Base-by-base conservation (phyloP, 2,329 filamentous ascomycete genomes). In the Diaporthe humulicola region DNA sequence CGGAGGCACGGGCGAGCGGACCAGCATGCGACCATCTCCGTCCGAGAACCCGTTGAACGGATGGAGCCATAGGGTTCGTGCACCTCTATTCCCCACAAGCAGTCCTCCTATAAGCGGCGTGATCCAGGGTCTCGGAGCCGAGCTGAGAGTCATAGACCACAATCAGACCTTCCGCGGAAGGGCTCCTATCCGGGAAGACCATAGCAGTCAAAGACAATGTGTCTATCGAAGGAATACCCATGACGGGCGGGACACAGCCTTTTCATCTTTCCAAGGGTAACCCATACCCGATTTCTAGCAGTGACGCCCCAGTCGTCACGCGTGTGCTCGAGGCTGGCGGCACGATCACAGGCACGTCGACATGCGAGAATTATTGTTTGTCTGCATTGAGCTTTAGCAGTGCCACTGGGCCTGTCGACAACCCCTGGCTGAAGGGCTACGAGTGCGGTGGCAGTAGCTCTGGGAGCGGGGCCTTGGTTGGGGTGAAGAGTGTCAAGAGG, bases 391-490 rank as follows among this genome's bases (percentile, higher is more conserved):
- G 74, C 28, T 78, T 77, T 38, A 78, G 75, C 17, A 77, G 75
- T 7, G 76, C 73, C 48, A 76, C 71, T 4, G 77, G 76, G 2
- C 77, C 77, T 10, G 77, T 78, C 3, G 75, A 78, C 38, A 76
- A 78, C 33, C 77, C 76, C 15, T 75, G 75, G 71, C 69, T 74
- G 30, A 71, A 75, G 38, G 76, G 76, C 14, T 75, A 78, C 38
- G 69, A 70, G 22, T 57, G 71, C 25, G 77, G 77, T 8, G 76
- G 77, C 7, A 78, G 77, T 42, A 85, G 83, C 38, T 84, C 83
- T 45, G 82, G 83, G 4, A 80, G 81, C 10, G 81, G 82, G 2
- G 80, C 79, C 17, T 79, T 84, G 3, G 77, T 82, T 10, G 78
- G 78, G 9, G 76, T 83, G 38, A 76, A 74, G 17, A 38, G 19